These are phyloP conservation scores for Apostasia shenzhenica DNA, from an alignment of 106 monocot genomes.

Conservation along the genomic window DNA sequence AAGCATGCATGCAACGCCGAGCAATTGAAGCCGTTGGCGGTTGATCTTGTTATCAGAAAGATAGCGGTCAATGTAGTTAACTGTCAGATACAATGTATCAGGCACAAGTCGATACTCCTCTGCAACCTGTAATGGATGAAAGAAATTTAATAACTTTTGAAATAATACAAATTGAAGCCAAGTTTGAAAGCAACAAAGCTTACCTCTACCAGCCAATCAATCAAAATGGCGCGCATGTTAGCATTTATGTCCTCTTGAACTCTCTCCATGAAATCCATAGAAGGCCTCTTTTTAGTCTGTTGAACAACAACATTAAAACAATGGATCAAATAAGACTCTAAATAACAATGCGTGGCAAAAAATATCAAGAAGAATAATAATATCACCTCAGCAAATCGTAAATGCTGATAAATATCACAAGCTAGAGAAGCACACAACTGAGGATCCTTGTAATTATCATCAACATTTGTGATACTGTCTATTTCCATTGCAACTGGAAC, in stretches of 20 bases:
- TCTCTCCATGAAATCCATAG: conserved; percentile 67
- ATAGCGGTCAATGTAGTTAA: conserved; percentile 84
- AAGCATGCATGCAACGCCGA: conserved; percentile 81
- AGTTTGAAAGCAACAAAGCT: neutral
- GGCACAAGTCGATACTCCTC: conserved; percentile 86
- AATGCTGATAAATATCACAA: conserved; percentile 64
- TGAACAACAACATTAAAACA: neutral
- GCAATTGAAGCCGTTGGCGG: conserved; percentile 58
- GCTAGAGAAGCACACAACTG: conserved; percentile 74
- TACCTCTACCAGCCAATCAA: conserved; percentile 74
- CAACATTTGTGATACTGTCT: conserved; percentile 35
- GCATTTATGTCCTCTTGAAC: conserved; percentile 82
- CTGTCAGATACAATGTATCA: conserved; percentile 64
- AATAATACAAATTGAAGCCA: neutral
- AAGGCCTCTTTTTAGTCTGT: conserved; percentile 68
- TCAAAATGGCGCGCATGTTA: conserved; percentile 67
- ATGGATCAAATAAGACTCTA: neutral
- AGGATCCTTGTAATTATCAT: conserved; percentile 49
- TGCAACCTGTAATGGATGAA: conserved; percentile 36
- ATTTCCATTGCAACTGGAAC: conserved; percentile 28
- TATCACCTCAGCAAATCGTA: conserved; percentile 60
- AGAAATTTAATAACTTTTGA: neutral
- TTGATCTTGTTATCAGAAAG: conserved; percentile 79
- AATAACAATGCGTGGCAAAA: neutral
- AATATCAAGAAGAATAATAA: neutral